These are phyloP conservation scores for Penicillium occitanis DNA, from an alignment of 2,329 filamentous ascomycete species.

Conservation along the genomic window DNA sequence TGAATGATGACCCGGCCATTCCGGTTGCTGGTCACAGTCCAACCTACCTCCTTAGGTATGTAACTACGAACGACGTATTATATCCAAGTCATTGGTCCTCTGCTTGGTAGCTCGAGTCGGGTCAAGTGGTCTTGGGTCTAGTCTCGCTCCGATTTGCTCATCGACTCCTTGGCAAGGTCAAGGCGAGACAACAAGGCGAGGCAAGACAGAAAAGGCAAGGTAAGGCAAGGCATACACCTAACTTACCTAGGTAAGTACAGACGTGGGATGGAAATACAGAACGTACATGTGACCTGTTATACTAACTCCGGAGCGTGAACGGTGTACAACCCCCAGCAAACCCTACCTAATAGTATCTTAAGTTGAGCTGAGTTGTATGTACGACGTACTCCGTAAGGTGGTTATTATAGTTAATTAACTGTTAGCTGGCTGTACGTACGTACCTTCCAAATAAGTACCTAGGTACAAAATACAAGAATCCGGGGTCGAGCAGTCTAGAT, in stretches of 20 bases:
- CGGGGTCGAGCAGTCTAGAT: not conserved
- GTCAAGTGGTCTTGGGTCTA: not conserved
- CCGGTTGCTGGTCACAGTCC: not conserved
- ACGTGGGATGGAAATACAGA: not conserved
- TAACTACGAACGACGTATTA: not conserved
- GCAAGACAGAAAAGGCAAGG: not conserved
- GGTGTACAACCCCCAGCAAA: not conserved
- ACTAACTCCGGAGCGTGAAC: not conserved
- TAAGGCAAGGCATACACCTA: not conserved
- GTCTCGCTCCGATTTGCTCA: slow-evolving; percentile 1
- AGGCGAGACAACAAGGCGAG: not conserved
- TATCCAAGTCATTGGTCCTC: not conserved
- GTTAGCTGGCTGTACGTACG: not conserved
- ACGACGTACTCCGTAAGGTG: not conserved
- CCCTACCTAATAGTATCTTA: too few relatives aligned
- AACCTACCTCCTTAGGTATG: too few relatives aligned
- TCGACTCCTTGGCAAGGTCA: not conserved
- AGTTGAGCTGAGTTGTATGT: not conserved
- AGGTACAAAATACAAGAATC: not conserved
- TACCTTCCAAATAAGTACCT: not conserved
- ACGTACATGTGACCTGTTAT: not conserved
- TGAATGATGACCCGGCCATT: not conserved
- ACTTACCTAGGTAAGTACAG: slow-evolving; percentile 2
- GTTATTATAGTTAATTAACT: not conserved
- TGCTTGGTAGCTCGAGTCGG: not conserved